These are phyloP conservation scores for Plasmodium falciparum DNA, from an alignment of 169 alveolate genomes.

Conservation along the genomic window DNA sequence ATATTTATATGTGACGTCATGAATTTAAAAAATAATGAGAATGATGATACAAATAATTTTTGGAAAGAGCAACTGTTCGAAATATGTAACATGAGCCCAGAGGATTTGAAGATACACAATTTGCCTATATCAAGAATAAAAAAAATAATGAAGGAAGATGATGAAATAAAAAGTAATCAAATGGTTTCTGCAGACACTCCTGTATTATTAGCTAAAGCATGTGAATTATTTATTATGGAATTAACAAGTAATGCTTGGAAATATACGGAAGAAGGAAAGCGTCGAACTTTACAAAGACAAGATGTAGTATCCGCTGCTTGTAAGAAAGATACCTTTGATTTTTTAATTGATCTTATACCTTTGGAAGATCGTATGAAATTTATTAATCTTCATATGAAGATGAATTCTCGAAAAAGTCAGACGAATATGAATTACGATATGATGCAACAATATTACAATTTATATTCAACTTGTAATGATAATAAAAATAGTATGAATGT, in stretches of 20 bases:
- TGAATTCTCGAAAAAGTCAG: slow-evolving; percentile 15
- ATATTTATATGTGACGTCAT: slow-evolving; percentile 43
- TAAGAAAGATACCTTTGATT: slow-evolving; percentile 92
- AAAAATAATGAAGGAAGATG: slow-evolving; percentile 97
- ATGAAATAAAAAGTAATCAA: slow-evolving; percentile 91
- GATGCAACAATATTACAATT: slow-evolving; percentile 50
- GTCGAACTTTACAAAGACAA: slow-evolving; percentile 93
- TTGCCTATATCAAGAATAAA: slow-evolving; percentile 96
- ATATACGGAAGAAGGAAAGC: slow-evolving; percentile 92
- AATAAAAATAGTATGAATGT: slow-evolving; percentile 8
- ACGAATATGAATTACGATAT: slow-evolving; percentile 27
- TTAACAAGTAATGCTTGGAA: slow-evolving; percentile 94
- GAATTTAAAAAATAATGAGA: slow-evolving; percentile 41
- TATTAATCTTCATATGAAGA: slow-evolving; percentile 26
- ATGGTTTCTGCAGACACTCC: slow-evolving; percentile 98
- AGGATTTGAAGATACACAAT: slow-evolving; percentile 77
- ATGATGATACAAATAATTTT: slow-evolving; percentile 35
- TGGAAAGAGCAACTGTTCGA: slow-evolving; percentile 65
- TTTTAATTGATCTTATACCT: slow-evolving; percentile 88
- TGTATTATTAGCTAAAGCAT: slow-evolving; percentile 95
- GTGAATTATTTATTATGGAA: slow-evolving; percentile 96
- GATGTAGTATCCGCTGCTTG: slow-evolving; percentile 89
- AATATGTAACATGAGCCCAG: slow-evolving; percentile 36
- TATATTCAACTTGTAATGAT: slow-evolving; percentile 7
- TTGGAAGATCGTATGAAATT: slow-evolving; percentile 57